phyloP scores from a whole-genome alignment of 805 yeast species.

The Schwanniomyces sp. region DNA sequence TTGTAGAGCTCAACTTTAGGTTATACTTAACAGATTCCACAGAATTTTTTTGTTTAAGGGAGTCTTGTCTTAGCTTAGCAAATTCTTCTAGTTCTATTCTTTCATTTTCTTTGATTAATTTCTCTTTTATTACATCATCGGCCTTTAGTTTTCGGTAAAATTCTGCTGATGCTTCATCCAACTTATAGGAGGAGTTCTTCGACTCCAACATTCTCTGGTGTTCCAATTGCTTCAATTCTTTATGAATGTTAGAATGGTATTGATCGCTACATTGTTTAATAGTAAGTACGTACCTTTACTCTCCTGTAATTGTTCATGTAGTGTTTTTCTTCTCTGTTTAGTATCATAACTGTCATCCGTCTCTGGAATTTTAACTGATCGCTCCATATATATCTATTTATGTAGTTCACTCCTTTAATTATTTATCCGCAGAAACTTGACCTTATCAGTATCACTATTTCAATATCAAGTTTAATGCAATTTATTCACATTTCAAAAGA shows the following conservation, averaged over 20 bases:
- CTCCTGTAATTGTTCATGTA: slow-evolving; percentile 43
- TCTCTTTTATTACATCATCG: slow-evolving; percentile 16
- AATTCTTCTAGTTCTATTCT: slow-evolving; percentile 16
- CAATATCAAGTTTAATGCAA: no score
- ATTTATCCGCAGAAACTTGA: neutral
- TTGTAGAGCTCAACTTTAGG: neutral
- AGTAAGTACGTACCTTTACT: slow-evolving; percentile 32
- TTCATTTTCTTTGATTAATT: slow-evolving; percentile 18
- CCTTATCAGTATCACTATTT: neutral
- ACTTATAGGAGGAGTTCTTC: slow-evolving; percentile 40
- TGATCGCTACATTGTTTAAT: neutral
- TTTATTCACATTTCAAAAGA: neutral
- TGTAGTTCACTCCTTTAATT: neutral
- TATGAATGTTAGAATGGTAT: slow-evolving; percentile 12
- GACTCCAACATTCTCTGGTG: slow-evolving; percentile 26
- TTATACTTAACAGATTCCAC: neutral
- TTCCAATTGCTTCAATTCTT: slow-evolving; percentile 33
- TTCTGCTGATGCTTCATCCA: slow-evolving; percentile 34
- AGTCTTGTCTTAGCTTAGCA: slow-evolving; percentile 5
- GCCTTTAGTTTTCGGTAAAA: slow-evolving; percentile 30
- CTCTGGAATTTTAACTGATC: neutral
- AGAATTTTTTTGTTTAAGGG: neutral
- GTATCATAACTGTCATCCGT: neutral
- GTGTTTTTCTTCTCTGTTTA: slow-evolving; percentile 30
- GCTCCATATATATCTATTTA: neutral